A percentile compares a stretch with the other conserved stretches of the same genome.
Conservation (phyloP, 2,329 filamentous ascomycete species). For the Phaeosphaeriaceae sp. region DNA sequence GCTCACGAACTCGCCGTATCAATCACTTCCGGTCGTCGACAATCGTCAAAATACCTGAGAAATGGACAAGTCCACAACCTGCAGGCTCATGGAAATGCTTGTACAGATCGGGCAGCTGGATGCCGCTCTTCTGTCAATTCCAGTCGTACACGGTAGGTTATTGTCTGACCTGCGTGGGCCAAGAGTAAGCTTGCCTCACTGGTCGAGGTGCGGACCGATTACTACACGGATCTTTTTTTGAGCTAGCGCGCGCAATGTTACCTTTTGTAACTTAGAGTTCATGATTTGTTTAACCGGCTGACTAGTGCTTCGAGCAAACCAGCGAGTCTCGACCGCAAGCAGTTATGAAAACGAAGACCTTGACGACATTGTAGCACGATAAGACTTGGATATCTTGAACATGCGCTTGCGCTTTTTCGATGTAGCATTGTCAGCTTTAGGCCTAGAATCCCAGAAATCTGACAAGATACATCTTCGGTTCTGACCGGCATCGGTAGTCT, state of each 20-base stretch:
- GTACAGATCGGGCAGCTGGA: no score
- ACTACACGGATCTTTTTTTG: background rate
- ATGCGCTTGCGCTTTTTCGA: background rate
- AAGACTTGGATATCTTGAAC: background rate
- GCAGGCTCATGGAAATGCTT: no score
- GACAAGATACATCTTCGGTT: background rate
- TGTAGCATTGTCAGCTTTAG: background rate
- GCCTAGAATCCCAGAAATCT: no score
- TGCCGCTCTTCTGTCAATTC: background rate
- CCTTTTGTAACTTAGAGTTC: background rate
- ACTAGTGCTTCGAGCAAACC: background rate
- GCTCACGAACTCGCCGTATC: background rate
- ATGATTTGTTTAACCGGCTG: background rate
- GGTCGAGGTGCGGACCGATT: background rate
- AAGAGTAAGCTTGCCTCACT: background rate
- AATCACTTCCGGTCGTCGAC: background rate
- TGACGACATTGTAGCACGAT: background rate
- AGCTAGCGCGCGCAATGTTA: background rate
- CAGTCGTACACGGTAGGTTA: background rate
- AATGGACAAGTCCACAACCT: no score
- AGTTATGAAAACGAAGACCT: background rate
- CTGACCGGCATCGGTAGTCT: background rate
- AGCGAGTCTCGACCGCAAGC: background rate
- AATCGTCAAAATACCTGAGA: no score
- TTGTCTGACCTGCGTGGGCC: background rate